Base-by-base conservation (phyloP, 495 filamentous ascomycete species). In the Aspergillus nidulans region DNA sequence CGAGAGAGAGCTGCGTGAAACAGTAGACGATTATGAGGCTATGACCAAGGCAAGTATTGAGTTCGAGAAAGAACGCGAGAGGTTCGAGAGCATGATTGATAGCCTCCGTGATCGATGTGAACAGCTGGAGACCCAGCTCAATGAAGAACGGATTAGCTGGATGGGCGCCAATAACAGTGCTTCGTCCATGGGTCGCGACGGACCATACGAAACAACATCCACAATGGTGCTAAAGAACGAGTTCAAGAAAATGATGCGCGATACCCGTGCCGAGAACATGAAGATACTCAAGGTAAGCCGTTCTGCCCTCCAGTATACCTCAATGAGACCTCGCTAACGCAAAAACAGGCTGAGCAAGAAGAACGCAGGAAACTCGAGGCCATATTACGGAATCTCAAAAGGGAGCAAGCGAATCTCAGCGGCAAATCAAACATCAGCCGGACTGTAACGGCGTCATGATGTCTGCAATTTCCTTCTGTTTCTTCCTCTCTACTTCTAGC, bases 231-330 rank as follows among this genome's bases (percentile, higher is more conserved):
- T 92, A 49, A 87, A 85, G 71, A 87, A 84, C 48, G 88, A 92
- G 66, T 92, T 92, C 66, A 89, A 88, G 77, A 91, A 90, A 76
- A 91, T 92, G 89, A 92, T 91, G 88, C 78, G 86, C 49, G 88
- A 91, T 59, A 87, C 85, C 53, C 83, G 87, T 44, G 77, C 79
- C 15, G 89, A 92, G 61, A 84, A 84, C 56, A 74, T 83, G 66
- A 88, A 80, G 73, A 75, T 79, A 47, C 64, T 91, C 34, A 85
- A 80, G 77, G 88, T 91, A 63, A 67, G 81, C 77, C 55, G 16
- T 39, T 51, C 20, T 40, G 21, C 46, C 46, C 24, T 30, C 36
- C 9, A 7, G 23, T 43, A 45, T 26, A 34, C 25, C 18, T 30
- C 46, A 53, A 38, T 45, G 60, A 54, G 49, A 24, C 2, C 26